Evolutionary conservation across 1,139 yeast genomes (phyloP).

Genomic region (Tardiomyces depauwii): DNA sequence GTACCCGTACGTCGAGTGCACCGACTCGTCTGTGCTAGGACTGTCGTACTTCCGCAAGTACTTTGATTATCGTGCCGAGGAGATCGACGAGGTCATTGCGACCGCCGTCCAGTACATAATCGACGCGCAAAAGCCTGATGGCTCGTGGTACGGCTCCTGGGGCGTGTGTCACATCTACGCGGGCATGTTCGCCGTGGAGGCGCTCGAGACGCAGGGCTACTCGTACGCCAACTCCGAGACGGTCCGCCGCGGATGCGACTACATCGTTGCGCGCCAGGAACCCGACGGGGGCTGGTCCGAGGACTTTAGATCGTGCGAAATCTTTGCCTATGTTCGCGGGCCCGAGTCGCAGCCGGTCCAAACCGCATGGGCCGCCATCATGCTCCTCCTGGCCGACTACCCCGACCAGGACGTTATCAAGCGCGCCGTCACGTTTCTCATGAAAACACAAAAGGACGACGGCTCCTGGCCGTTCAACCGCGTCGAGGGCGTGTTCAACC

Average conservation of each 20-base stretch:
- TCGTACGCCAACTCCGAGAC: conserved; percentile 48
- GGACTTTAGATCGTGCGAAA: conserved; percentile 51
- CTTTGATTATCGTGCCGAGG: conserved; percentile 48
- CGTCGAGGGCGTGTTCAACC: conserved; percentile 94
- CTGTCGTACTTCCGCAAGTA: conserved; percentile 65
- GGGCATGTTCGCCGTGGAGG: conserved; percentile 96
- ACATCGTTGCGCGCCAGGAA: conserved; percentile 62
- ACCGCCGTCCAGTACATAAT: conserved; percentile 67
- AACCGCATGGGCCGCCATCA: conserved; percentile 88
- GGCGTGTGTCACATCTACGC: conserved; percentile 96
- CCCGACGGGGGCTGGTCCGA: conserved; percentile 98
- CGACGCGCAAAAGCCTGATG: conserved; percentile 59
- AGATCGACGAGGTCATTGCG: conserved; percentile 55
- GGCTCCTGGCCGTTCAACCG: conserved; percentile 88
- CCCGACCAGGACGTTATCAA: conserved; percentile 57
- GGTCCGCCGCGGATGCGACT: conserved; percentile 76
- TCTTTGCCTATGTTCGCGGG: conserved; percentile 63
- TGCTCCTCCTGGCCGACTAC: conserved; percentile 67
- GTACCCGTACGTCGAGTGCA: conserved; percentile 95
- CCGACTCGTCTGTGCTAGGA: conserved; percentile 90
- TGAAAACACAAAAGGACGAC: conserved; percentile 53
- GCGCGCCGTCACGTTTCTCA: conserved; percentile 52
- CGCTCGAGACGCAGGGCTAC: conserved; percentile 60
- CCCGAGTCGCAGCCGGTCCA: conserved; percentile 68
- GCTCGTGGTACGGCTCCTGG: conserved; percentile 99